A percentile compares a stretch with the other conserved stretches of the same genome.
These are phyloP conservation scores for Potentilla sterilis DNA, from an alignment of 306 rosid species.

Conservation along the genomic window DNA sequence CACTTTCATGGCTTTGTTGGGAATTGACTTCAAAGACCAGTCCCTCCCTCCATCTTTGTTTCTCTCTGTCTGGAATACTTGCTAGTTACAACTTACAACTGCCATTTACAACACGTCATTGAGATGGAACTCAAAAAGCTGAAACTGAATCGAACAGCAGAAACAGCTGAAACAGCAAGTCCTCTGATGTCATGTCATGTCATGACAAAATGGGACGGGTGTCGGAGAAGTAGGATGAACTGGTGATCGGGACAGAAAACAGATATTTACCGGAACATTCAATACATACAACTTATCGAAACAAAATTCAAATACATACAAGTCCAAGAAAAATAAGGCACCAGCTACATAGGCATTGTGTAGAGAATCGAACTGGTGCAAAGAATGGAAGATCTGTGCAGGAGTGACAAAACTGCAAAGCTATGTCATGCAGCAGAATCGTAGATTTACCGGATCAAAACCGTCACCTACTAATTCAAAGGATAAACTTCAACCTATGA, in stretches of 20 bases:
- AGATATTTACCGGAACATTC: neutral
- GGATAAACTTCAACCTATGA: neutral
- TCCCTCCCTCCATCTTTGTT: neutral
- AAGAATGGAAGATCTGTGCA: constrained; percentile 23
- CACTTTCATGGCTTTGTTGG: constrained; percentile 13
- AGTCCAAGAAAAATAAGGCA: neutral
- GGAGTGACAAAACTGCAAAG: constrained; percentile 23
- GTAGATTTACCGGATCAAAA: constrained; percentile 17
- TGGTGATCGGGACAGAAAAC: neutral
- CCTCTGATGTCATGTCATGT: too few species aligned
- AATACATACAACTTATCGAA: neutral
- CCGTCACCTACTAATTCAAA: constrained; percentile 18
- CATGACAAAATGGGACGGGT: neutral
- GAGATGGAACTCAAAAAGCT: neutral
- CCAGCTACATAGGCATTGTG: constrained; percentile 25
- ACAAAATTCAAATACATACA: constrained; percentile 8
- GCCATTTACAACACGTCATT: neutral
- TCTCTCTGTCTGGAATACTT: neutral
- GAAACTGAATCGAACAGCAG: neutral
- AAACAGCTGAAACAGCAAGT: neutral
- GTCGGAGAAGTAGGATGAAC: neutral
- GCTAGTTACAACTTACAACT: neutral
- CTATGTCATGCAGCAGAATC: constrained; percentile 20
- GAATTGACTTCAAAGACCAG: constrained; percentile 1
- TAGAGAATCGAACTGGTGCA: constrained; percentile 16